Conservation (phyloP, 352 stramenopile genomes). For the Globisporangium cystogenes region DNA sequence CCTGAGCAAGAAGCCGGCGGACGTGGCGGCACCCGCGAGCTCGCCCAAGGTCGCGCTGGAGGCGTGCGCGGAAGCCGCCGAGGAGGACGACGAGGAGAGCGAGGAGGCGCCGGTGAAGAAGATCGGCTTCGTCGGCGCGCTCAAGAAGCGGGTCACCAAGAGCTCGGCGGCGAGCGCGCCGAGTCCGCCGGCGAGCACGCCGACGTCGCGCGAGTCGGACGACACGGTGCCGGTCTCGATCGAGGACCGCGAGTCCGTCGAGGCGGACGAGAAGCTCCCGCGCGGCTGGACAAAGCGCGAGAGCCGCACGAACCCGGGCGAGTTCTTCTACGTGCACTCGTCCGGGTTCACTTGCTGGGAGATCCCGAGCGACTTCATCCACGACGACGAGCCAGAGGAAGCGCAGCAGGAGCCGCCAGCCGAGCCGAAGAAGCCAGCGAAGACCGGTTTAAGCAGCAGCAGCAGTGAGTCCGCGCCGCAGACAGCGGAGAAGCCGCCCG, state of each 20-base stretch:
- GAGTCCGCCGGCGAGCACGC: conserved; percentile 7
- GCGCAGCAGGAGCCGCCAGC: background rate
- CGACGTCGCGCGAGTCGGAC: conserved; percentile 32
- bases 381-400: conserved; percentile 7
- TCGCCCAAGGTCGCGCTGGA: conserved; percentile 7
- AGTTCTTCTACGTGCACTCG: conserved; percentile 63
- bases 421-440: background rate
- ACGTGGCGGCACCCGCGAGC: conserved; percentile 1
- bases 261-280: conserved; percentile 25
- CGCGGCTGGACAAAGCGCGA: conserved; percentile 60
- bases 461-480: background rate
- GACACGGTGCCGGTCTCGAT: conserved; percentile 34
- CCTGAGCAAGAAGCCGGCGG: conserved; percentile 12
- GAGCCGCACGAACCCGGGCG: conserved; percentile 53
- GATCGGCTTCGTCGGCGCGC: conserved; percentile 14
- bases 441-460: background rate
- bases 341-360: conserved; percentile 67
- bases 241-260: conserved; percentile 25
- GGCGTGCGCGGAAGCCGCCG: conserved; percentile 1
- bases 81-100: background rate
- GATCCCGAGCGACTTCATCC: conserved; percentile 28
- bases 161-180: background rate
- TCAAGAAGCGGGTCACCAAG: conserved; percentile 32
- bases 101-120: conserved; percentile 12
- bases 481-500: background rate